Evolutionary conservation across 2,329 filamentous ascomycete species (phyloP).

Genomic region (Fusarium coicis): DNA sequence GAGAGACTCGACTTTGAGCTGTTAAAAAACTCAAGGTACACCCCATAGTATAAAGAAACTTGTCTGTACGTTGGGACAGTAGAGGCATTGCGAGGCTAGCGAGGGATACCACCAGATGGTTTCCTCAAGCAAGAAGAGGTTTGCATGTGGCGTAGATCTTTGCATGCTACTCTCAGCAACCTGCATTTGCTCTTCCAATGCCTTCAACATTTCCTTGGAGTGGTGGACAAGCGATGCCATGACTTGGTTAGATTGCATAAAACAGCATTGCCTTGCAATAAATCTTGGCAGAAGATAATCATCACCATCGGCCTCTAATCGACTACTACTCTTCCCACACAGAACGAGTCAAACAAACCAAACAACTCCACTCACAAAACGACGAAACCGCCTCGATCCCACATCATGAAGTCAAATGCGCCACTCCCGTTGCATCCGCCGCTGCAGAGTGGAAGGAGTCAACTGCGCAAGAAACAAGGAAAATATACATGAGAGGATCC

Average conservation of each 20-base stretch:
- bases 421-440: slow-evolving; percentile 35
- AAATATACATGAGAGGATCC: slow-evolving; percentile 2
- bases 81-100: not conserved
- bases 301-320: not conserved
- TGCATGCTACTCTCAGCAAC: not conserved
- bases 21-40: not conserved
- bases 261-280: slow-evolving; percentile 3
- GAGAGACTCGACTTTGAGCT: not conserved
- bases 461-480: slow-evolving; percentile 30
- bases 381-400: slow-evolving; percentile 24
- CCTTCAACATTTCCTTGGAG: not conserved
- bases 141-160: not conserved
- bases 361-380: slow-evolving; percentile 23
- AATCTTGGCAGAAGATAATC: slow-evolving; percentile 8
- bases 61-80: not conserved
- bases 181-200: not conserved
- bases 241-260: not conserved
- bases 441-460: slow-evolving; percentile 5
- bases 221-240: not conserved
- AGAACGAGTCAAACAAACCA: not conserved
- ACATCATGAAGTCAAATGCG: slow-evolving; percentile 24
- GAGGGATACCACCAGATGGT: not conserved
- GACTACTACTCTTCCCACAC: not conserved
- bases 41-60: not conserved
- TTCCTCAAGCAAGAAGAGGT: not conserved